These are phyloP conservation scores for Medicago ruthenica DNA, from an alignment of 306 rosid species.

Conservation along the genomic window DNA sequence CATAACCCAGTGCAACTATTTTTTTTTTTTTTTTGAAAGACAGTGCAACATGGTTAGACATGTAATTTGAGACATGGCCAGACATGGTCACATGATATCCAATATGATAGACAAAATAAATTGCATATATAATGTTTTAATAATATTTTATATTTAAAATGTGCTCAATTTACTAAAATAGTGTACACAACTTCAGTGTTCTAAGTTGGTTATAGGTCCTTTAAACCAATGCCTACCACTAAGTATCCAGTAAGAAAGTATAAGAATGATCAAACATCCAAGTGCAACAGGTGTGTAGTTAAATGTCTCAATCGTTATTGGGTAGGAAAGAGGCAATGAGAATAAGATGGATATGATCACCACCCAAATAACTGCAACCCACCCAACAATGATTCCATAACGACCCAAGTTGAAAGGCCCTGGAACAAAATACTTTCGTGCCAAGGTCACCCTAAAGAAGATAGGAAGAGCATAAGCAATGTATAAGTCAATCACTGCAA, in stretches of 20 bases:
- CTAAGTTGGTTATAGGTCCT: slow-evolving; percentile 74
- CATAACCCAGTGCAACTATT: too few relatives aligned
- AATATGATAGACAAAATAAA: neutral
- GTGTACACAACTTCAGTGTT: slow-evolving; percentile 26
- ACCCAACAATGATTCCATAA: slow-evolving; percentile 66
- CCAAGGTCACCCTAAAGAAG: slow-evolving; percentile 85
- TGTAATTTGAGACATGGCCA: neutral
- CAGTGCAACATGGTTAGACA: too few relatives aligned
- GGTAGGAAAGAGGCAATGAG: slow-evolving; percentile 83
- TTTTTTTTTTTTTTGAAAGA: too few relatives aligned
- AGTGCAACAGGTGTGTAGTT: slow-evolving; percentile 91
- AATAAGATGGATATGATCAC: slow-evolving; percentile 72
- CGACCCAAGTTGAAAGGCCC: slow-evolving; percentile 89
- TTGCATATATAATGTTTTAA: neutral
- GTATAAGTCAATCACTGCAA: slow-evolving; percentile 71
- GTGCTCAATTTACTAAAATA: neutral
- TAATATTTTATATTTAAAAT: neutral
- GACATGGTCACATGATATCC: neutral
- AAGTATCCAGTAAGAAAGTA: slow-evolving; percentile 65
- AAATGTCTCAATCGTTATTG: slow-evolving; percentile 71
- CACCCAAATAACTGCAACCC: slow-evolving; percentile 89
- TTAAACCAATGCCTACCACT: slow-evolving; percentile 75
- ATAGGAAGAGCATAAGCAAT: slow-evolving; percentile 91
- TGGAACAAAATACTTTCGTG: slow-evolving; percentile 60
- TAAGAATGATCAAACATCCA: slow-evolving; percentile 62